phyloP scores from a whole-genome alignment of 331 rosid genomes.

The Acacia concinna region DNA sequence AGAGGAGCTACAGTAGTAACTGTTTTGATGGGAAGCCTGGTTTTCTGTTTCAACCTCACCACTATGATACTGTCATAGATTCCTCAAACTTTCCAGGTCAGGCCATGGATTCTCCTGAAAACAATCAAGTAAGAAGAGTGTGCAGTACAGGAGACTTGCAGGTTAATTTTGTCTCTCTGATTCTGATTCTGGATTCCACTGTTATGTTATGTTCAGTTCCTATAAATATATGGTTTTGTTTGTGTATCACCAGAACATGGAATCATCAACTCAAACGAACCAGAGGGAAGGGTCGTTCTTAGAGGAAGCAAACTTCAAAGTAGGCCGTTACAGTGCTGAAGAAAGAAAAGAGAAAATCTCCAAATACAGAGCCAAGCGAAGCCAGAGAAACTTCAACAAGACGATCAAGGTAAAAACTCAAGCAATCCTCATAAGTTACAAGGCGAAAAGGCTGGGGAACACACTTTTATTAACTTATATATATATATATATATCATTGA shows the following conservation, averaged over 20 bases:
- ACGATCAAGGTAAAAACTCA: slow-evolving; percentile 70
- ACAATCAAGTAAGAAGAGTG: slow-evolving; percentile 56
- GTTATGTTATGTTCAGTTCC: background rate
- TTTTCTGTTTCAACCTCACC: slow-evolving; percentile 43
- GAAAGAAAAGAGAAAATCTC: slow-evolving; percentile 67
- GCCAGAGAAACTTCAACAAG: slow-evolving; percentile 92
- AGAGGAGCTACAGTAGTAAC: slow-evolving; percentile 67
- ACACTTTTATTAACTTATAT: background rate
- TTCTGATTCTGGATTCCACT: background rate
- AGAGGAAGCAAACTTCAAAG: slow-evolving; percentile 73
- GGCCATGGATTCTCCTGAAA: slow-evolving; percentile 50
- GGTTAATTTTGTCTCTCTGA: slow-evolving; percentile 36
- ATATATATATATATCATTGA: background rate
- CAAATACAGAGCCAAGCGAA: slow-evolving; percentile 91
- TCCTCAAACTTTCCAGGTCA: slow-evolving; percentile 43
- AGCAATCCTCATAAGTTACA: background rate
- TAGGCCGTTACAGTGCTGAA: slow-evolving; percentile 77
- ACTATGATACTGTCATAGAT: slow-evolving; percentile 45
- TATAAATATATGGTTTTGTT: background rate
- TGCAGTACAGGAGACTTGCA: slow-evolving; percentile 86
- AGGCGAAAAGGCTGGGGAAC: background rate
- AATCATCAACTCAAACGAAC: slow-evolving; percentile 31
- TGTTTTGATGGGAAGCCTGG: slow-evolving; percentile 59
- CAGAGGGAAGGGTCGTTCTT: slow-evolving; percentile 46
- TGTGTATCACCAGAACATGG: slow-evolving; percentile 46